Evolutionary conservation across 129 eudicot species (phyloP), one percentile per base, ranked within the genome.

Genomic region (Arctium minus): DNA sequence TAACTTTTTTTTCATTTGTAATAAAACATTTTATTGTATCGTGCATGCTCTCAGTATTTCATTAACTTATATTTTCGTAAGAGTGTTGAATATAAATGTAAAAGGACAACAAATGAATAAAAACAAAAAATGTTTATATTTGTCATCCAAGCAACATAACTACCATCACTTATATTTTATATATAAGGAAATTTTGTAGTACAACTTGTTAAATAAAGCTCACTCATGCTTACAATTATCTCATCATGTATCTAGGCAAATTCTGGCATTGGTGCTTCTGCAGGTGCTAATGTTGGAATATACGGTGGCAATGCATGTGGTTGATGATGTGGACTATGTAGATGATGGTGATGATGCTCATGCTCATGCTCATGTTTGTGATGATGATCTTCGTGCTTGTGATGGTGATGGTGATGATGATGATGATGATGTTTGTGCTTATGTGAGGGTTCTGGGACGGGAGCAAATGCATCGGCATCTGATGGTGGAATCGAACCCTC

Each of bases 341-440:
- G 15, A 53, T 53, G 65, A 53, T 53, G 65, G 65, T 53, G 65
- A 53, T 53, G 65, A 53, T 53, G 65, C 22, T 53, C 22, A 53
- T 53, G 27, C 0, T 22, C 27, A 22, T 22, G 65, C 65, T 53
- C 65, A 53, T 53, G 97, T 92, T 90, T 77, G 97, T 90, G 75
- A 93, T 18, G 70, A 48, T 82, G 80, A 8, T 71, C 56, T 22
- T 46, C 42, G 27, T 68, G 85, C 8, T 40, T 50, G 32, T 37
- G 53, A 38, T 72, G 76, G n/a, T 37, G 56, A 15, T 37, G 10
- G 30, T 73, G 56, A 8, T 73, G 40, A 40, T 64, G 32, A 22
- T 73, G 56, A 8, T 73, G 40, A 40, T 64, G 32, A 22, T 64
- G 32, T 39, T 38, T 72, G 50, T 79, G 84, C 15, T 79, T 69